Evolutionary conservation across 352 stramenopile genomes (phyloP).

Genomic region (Globisporangium uncinulatum): DNA sequence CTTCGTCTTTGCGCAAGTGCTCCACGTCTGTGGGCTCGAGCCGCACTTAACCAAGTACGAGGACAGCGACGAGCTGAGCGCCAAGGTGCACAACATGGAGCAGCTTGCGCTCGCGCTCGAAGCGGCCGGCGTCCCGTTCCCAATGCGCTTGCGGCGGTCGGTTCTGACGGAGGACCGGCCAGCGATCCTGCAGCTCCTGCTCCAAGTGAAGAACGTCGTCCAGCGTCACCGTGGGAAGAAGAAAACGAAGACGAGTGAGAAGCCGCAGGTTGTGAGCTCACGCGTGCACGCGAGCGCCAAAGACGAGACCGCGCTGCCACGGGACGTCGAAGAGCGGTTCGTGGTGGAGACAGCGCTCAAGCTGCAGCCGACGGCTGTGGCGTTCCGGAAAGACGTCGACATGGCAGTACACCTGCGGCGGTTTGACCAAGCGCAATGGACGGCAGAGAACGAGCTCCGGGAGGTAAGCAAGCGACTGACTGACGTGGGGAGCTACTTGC

Average conservation of each 20-base stretch:
- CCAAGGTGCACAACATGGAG: conserved; percentile 63
- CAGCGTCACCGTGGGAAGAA: conserved; percentile 16
- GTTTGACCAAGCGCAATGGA: conserved; percentile 57
- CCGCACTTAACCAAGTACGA: conserved; percentile 39
- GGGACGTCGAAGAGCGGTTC: conserved; percentile 58
- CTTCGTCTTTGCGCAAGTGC: conserved; percentile 55
- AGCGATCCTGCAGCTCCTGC: conserved; percentile 44
- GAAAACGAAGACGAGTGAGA: conserved; percentile 1
- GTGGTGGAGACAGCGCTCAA: conserved; percentile 31
- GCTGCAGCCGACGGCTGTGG: conserved; percentile 35
- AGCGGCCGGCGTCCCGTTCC: conserved; percentile 30
- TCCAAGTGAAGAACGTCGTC: conserved; percentile 56
- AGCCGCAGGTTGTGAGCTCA: conserved; percentile 2
- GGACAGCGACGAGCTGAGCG: conserved; percentile 22
- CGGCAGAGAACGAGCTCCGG: conserved; percentile 34
- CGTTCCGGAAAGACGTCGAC: conserved; percentile 60
- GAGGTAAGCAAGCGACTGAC: conserved; percentile 19
- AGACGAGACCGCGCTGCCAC: conserved; percentile 2
- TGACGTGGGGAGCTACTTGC: too few relatives aligned
- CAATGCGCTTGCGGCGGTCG: conserved; percentile 30
- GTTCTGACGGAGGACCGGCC: conserved; percentile 69
- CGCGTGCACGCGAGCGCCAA: conserved; percentile 3
- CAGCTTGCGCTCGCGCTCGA: conserved; percentile 34
- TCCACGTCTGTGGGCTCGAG: conserved; percentile 46
- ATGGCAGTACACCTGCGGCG: conserved; percentile 61